Evolutionary conservation across 1,139 yeast genomes (phyloP).

Genomic region (Geotrichum aggregatum): DNA sequence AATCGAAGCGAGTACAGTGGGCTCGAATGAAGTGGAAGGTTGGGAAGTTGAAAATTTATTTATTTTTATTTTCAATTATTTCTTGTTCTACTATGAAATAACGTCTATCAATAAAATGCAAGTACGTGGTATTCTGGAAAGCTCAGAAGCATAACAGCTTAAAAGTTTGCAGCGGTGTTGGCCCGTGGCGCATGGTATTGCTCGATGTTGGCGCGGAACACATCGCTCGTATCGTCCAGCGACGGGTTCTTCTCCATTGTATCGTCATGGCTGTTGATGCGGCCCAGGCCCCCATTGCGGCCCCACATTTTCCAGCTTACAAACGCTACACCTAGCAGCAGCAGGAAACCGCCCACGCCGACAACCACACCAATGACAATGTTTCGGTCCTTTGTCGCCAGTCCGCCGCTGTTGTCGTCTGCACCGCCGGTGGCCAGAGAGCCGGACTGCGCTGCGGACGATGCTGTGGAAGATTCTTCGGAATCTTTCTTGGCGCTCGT

Average conservation of each 20-base stretch:
- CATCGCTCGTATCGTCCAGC: conserved; percentile 27
- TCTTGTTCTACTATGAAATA: background rate
- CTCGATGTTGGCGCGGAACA: conserved; percentile 40
- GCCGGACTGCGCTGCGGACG: conserved; percentile 21
- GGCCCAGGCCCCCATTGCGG: conserved; percentile 20
- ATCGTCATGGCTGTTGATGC: background rate
- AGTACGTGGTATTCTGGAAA: no score
- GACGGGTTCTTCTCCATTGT: background rate
- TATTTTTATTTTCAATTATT: no score
- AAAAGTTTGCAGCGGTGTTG: conserved; percentile 40
- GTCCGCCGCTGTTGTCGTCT: conserved; percentile 24
- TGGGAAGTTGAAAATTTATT: no score
- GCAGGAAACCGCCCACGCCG: conserved; percentile 35
- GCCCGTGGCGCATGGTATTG: conserved; percentile 35
- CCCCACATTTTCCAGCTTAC: conserved; percentile 31
- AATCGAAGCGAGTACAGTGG: no score
- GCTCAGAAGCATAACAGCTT: no score
- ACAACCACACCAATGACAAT: conserved; percentile 35
- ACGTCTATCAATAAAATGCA: no score
- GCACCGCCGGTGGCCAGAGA: conserved; percentile 25
- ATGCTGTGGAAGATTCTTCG: no score
- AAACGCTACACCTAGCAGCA: conserved; percentile 30
- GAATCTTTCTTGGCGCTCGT: conserved; percentile 14
- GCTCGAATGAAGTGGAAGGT: no score
- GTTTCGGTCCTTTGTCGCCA: conserved; percentile 29